Base-by-base conservation (phyloP, 2,329 filamentous ascomycete genomes). In the Zasmidium angulare region DNA sequence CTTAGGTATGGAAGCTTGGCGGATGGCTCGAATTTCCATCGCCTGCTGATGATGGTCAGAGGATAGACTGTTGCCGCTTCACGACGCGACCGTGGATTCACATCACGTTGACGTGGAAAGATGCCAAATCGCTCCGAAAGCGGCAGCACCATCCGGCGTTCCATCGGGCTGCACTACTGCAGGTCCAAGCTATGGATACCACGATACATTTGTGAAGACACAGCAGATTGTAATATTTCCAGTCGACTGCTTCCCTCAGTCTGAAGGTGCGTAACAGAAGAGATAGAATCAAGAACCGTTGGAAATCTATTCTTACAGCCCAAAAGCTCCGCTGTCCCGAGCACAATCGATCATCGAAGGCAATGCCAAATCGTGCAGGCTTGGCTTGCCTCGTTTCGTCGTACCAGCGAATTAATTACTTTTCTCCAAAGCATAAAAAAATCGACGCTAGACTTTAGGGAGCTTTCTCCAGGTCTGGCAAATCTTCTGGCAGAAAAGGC, bases 401-500 rank as follows among this genome's bases (percentile, higher is more conserved):
- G 12, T 19, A 43, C n/a, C 3, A 43, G 4, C 11, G 11, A 19
- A 14, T 3, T 7, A 43, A 43, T 43, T 43, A 17, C 36, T 17
- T 43, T 43, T 43, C n/a, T 43, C n/a, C n/a, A n/a, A n/a, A n/a
- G n/a, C n/a, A n/a, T n/a, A n/a, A n/a, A n/a, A n/a, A n/a, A n/a
- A n/a, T n/a, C n/a, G 23, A 11, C 47, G 49, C 22, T 26, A 29
- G 21, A 10, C 22, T n/a, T 26, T 19, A 24, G 46, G 43, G n/a
- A 46, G 59, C 54, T 56, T 56, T 59, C 57, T 60, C 59, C 62
- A 62, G 46, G 56, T 60, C 53, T 55, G 59, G 55, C 36, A 43
- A 43, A n/a, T n/a, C n/a, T n/a, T n/a, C n/a, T n/a, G n/a, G n/a
- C n/a, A n/a, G n/a, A n/a, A 43, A 43, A 7, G 12, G 36, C 36